phyloP scores from a whole-genome alignment of 2,329 filamentous ascomycete species.

The Paecilomyces sp. region DNA sequence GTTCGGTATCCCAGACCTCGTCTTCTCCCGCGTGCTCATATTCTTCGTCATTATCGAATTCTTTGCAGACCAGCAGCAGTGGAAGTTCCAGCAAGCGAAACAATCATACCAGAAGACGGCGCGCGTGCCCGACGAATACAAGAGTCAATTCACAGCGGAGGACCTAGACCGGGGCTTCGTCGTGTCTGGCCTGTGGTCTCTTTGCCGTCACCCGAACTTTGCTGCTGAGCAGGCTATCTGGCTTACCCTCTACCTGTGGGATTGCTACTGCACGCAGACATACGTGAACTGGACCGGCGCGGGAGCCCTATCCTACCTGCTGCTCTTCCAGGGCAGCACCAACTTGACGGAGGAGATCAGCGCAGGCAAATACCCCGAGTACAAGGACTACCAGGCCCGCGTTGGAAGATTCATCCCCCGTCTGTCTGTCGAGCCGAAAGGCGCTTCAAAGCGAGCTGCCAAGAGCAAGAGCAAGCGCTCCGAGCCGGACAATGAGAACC shows the following conservation, averaged over 20 bases:
- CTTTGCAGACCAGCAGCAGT: slow-evolving; percentile 88
- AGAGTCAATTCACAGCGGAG: slow-evolving; percentile 51
- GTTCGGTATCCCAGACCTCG: slow-evolving; percentile 53
- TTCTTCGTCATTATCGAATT: slow-evolving; percentile 59
- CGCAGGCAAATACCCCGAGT: slow-evolving; percentile 77
- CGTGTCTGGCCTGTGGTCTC: slow-evolving; percentile 76
- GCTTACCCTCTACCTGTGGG: slow-evolving; percentile 84
- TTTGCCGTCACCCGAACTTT: slow-evolving; percentile 91
- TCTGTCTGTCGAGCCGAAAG: slow-evolving; percentile 25
- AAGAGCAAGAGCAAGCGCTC: neutral
- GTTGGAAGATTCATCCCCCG: slow-evolving; percentile 77
- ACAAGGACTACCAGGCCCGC: slow-evolving; percentile 71
- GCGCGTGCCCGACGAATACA: slow-evolving; percentile 54
- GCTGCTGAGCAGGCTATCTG: slow-evolving; percentile 86
- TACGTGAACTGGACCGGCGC: slow-evolving; percentile 71
- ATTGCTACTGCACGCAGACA: slow-evolving; percentile 63
- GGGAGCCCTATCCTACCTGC: slow-evolving; percentile 62
- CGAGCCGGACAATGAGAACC: neutral
- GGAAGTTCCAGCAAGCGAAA: slow-evolving; percentile 82
- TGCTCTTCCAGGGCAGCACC: slow-evolving; percentile 85
- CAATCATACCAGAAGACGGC: slow-evolving; percentile 64
- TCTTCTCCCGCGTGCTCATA: slow-evolving; percentile 51
- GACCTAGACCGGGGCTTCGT: slow-evolving; percentile 89
- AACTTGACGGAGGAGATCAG: slow-evolving; percentile 80
- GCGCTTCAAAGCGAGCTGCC: neutral